phyloP scores from a whole-genome alignment of 2,329 filamentous ascomycete genomes.

The Stagonosporopsis tanaceti region DNA sequence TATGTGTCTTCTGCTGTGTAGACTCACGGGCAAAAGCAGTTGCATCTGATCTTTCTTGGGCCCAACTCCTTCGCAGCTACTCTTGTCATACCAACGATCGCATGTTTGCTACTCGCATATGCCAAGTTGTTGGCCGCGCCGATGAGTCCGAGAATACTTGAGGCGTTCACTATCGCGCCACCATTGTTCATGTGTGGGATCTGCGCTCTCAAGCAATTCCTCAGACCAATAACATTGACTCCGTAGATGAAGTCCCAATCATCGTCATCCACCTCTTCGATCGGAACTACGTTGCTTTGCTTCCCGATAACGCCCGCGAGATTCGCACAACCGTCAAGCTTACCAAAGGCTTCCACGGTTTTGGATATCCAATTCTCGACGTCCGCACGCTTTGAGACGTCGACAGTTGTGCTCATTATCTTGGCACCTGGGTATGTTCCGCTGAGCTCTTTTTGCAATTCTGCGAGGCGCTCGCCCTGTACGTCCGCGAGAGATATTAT shows the following conservation, averaged over 20 bases:
- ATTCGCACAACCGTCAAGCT: constrained; percentile 51
- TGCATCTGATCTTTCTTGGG: constrained; percentile 44
- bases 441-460: constrained; percentile 30
- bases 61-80: constrained; percentile 52
- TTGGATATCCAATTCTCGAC: constrained; percentile 62
- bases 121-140: constrained; percentile 49
- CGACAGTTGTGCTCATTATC: constrained; percentile 54
- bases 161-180: constrained; percentile 54
- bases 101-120: constrained; percentile 53
- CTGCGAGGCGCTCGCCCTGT: constrained; percentile 36
- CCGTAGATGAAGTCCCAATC: constrained; percentile 52
- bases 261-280: constrained; percentile 45
- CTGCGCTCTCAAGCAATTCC: constrained; percentile 52
- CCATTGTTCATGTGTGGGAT: constrained; percentile 52
- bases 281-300: constrained; percentile 28
- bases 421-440: constrained; percentile 21
- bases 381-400: constrained; percentile 57
- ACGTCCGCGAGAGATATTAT: constrained; percentile 44
- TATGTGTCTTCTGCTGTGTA: neutral
- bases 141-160: constrained; percentile 61
- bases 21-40: constrained; percentile 48
- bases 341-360: constrained; percentile 58
- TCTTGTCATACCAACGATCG: constrained; percentile 52
- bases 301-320: constrained; percentile 55
- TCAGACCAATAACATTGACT: constrained; percentile 50